Base-by-base conservation (phyloP, 371 early-diverging fungal species). In the Mucor irregularis region DNA sequence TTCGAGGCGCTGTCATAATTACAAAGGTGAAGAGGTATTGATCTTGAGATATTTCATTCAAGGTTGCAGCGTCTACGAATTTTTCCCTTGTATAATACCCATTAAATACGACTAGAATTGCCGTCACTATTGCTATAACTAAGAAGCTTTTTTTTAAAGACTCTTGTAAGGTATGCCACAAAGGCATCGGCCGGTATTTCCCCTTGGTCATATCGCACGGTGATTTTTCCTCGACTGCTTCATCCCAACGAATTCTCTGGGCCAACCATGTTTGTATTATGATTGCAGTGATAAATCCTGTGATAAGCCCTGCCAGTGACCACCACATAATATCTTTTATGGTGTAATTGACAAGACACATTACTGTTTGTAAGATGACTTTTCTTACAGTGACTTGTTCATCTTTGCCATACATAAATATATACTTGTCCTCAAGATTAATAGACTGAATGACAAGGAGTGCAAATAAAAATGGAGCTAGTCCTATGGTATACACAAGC, bases 291-390 rank as follows among this genome's bases (percentile, higher is more conserved):
- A 78, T 33, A n/a, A 68, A 54, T 1, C 81, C 81, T 25, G 65
- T 61, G 13, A 74, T 19, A 16, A 76, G 46, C 7, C 78, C 78
- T 9, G 74, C 47, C 21, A 75, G 58, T n/a, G 74, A 70, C 81
- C 78, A 80, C 81, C 81, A 80, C 13, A 77, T 50, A 43, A 75
- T 71, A 16, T 72, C 74, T 53, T 74, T 73, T 3, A 66, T 56
- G 9, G 69, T 25, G 24, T 54, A 72, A 48, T 80, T 80, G 33
- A 77, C 24, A 14, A 78, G 66, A 33, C 76, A 77, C 58, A 77
- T 69, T 30, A 64, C 22, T 29, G 68, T 21, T 53, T 76, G 78
- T 8, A 73, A 37, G 9, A 58, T 52, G 4, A 72, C 65, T 53
- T 71, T 66, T 16, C 66, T 64, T 7, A 74, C 31, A 13, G 52